Base-by-base conservation (phyloP, 768 basidiomycete genomes). In the Pleurotus giganteus region DNA sequence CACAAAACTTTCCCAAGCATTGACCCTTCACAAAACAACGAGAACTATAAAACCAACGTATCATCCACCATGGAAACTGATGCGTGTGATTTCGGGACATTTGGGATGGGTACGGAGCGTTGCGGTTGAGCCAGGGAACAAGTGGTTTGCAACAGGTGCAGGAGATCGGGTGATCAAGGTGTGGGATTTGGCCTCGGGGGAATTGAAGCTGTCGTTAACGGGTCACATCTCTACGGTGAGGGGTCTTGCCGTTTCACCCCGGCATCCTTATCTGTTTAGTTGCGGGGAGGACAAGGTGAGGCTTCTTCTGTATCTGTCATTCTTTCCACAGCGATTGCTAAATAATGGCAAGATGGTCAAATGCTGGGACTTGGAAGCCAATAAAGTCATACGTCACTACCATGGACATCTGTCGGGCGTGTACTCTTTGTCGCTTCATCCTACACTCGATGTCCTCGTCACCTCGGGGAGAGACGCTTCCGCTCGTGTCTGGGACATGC, bases 401-500 rank as follows among this genome's bases (percentile, higher is more conserved):
- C 97, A 99, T 67, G 97, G 97, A 1, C 97, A 99, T 69, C 81
- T 97, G 19, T 98, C 95, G 0, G 97, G 97, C 41, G 95, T 99
- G n/a, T 98, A 98, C 64, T 79, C 94, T 0, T 79, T 98, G 53
- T 84, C 88, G 19, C 76, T 99, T 2, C 97, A 98, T 65, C 97
- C 97, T 1, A 98, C 96, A 0, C 84, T 99, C 49, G 97, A 98
- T 64, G 77, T 99, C 2, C 83, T 99, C 36, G 94, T 98, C 42
- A 99, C 97, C 0, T 85, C 90, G 3, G 97, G 97, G 37, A 87
- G 97, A 62, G 97, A 99, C 64, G 94, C 97, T 6, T 94, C 93
- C 8, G 96, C 95, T 1, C 85, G 97, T 55, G 95, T 98, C 0
- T 99, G 97, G 97, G 97, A 99, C 67, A 98, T 99, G 96, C 85